Percentiles rank a stretch among this genome's conserved stretches.
Conservation (phyloP, 2,329 filamentous ascomycete genomes). For the Aspergillus uvarum region DNA sequence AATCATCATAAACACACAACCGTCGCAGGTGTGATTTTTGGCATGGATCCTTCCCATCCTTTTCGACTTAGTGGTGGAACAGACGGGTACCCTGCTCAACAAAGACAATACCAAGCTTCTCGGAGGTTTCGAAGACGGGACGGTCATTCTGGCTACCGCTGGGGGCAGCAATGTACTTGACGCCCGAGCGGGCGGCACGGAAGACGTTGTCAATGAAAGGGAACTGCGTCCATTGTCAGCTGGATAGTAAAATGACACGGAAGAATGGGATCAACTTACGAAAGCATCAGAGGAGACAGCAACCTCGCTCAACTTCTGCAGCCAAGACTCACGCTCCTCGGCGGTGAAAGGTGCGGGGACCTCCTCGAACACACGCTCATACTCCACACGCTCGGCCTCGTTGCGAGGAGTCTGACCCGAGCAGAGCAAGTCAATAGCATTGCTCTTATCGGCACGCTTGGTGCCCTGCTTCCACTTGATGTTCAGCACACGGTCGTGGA, state of each 20-base stretch:
- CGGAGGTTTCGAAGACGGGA: slow-evolving; percentile 71
- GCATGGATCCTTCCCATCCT: slow-evolving; percentile 3
- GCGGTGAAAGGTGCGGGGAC: slow-evolving; percentile 79
- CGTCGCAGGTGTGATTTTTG: slow-evolving; percentile 4
- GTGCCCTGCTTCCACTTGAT: slow-evolving; percentile 98
- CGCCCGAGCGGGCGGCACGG: slow-evolving; percentile 81
- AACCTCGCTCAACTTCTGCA: slow-evolving; percentile 71
- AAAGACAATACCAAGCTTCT: slow-evolving; percentile 89
- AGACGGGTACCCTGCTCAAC: slow-evolving; percentile 91
- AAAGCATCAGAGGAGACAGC: slow-evolving; percentile 93
- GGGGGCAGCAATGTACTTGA: slow-evolving; percentile 93
- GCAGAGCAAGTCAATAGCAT: slow-evolving; percentile 93
- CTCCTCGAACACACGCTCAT: slow-evolving; percentile 86
- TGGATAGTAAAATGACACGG: neutral
- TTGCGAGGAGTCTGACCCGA: slow-evolving; percentile 82
- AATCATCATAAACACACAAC: slow-evolving; percentile 9
- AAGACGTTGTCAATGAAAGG: slow-evolving; percentile 98
- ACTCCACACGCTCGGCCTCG: slow-evolving; percentile 80
- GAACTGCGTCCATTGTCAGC: slow-evolving; percentile 58
- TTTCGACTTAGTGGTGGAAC: slow-evolving; percentile 76
- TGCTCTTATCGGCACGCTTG: slow-evolving; percentile 96
- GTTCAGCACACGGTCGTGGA: slow-evolving; percentile 82
- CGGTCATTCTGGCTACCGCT: slow-evolving; percentile 64
- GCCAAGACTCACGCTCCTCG: slow-evolving; percentile 83
- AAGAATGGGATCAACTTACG: slow-evolving; percentile 55